These are phyloP conservation scores for Tubosaeta sp. DNA, from an alignment of 768 basidiomycete species.

Conservation along the genomic window DNA sequence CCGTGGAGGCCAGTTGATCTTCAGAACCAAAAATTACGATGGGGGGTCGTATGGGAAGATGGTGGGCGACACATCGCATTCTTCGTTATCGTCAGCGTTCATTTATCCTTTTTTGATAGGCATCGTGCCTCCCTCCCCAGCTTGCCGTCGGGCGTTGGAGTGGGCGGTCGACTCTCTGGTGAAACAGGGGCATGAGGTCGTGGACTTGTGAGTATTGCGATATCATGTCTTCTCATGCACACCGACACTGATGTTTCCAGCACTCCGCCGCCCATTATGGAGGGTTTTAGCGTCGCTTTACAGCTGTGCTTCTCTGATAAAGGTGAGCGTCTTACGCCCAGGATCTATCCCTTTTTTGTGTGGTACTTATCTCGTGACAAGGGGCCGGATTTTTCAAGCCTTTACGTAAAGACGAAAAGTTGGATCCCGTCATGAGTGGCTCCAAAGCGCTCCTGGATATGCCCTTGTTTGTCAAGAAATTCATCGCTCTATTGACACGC, in stretches of 20 bases:
- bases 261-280: constrained; percentile 44
- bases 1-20: constrained; percentile 39
- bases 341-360: background rate
- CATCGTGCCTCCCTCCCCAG: constrained; percentile 36
- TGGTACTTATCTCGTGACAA: constrained; percentile 15
- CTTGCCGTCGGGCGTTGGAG: constrained; percentile 36
- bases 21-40: constrained; percentile 33
- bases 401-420: constrained; percentile 33
- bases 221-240: background rate
- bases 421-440: constrained; percentile 29
- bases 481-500: constrained; percentile 39
- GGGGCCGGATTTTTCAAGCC: constrained; percentile 41
- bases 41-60: constrained; percentile 40
- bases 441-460: constrained; percentile 22
- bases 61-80: constrained; percentile 24
- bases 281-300: constrained; percentile 49
- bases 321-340: constrained; percentile 31
- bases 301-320: constrained; percentile 56
- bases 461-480: constrained; percentile 37
- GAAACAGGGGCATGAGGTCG: constrained; percentile 37
- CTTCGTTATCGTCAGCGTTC: background rate
- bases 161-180: constrained; percentile 31
- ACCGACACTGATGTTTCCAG: constrained; percentile 16
- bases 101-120: constrained; percentile 20
- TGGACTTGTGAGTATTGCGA: constrained; percentile 32